Evolutionary conservation across 176 grass and related monocot genomes (phyloP).

Genomic region (Aegilops sharonensis): DNA sequence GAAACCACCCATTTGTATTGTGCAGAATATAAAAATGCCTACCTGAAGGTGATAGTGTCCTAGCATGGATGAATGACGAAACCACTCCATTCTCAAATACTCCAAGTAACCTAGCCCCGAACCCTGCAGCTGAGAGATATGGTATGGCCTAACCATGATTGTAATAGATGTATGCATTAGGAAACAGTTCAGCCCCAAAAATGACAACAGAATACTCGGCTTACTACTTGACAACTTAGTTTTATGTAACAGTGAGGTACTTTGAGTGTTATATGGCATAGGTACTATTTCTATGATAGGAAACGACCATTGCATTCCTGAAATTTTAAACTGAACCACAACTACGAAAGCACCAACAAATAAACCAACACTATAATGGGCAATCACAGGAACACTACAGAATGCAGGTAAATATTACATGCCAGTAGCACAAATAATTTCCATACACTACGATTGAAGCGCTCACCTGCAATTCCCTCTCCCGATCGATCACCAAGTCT

Average conservation of each 20-base stretch:
- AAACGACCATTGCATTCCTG: not conserved
- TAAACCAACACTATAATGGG: not conserved
- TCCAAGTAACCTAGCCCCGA: constrained; percentile 82
- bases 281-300: not conserved
- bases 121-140: constrained; percentile 95
- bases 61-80: constrained; percentile 94
- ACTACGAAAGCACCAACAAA: not conserved
- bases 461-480: constrained; percentile 78
- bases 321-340: not conserved
- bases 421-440: not conserved
- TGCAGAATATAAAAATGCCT: constrained; percentile 17
- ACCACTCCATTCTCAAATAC: constrained; percentile 93
- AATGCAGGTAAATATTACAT: not conserved
- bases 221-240: not conserved
- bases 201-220: not conserved
- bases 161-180: constrained; percentile 46
- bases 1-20: constrained; percentile 11
- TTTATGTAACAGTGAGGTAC: not conserved
- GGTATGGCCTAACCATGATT: constrained; percentile 87
- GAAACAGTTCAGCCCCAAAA: constrained; percentile 27
- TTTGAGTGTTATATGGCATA: not conserved
- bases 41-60: constrained; percentile 86
- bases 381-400: not conserved
- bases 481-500: constrained; percentile 90
- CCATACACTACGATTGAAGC: not conserved